Evolutionary conservation across 495 filamentous ascomycete species (phyloP), one percentile per base, ranked within the genome.

Genomic region (Penicillium daleae): DNA sequence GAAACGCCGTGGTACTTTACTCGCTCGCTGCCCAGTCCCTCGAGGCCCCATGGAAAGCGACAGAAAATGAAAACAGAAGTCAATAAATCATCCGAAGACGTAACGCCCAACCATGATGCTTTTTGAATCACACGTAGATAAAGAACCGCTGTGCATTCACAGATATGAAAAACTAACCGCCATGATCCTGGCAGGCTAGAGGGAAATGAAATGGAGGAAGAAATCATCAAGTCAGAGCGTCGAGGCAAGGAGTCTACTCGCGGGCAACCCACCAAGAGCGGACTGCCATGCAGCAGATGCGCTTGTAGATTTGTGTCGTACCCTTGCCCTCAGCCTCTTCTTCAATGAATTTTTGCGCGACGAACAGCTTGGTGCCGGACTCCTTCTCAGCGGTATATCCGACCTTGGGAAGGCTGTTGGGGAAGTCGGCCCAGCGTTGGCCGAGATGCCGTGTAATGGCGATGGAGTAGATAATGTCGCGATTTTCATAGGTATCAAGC

Each of bases 401-500:
- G 10, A 86, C 81, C 32, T 76, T 85, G 48, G 68, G 82, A 68
- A 82, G 80, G 71, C 77, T 87, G 69, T 80, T 86, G 65, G 83
- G 86, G 68, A 82, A 90, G 57, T 80, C 91, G 40, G 80, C 82
- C 73, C 89, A 85, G 19, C 87, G 85, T 39, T 85, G 83, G 29
- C 91, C 89, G 39, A 91, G 81, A 64, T 91, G 86, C 21, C 92
- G 86, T 10, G 89, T 86, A 55, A 96, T 86, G 26, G 90, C 90
- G 61, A 97, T 88, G 13, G 91, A 94, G 72, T 97, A 97, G 33
- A 96, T 83, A 8, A 96, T 91, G 65, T 97, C 93, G n/a, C 93
- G 87, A 68, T 93, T 94, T 77, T 97, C 93, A 21, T 86, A 83
- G 57, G 86, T 88, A 61, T 92, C 88, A 9, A 97, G 82, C 6